Conservation (phyloP, 129 eudicot species). For the Escallonia herrerae region DNA sequence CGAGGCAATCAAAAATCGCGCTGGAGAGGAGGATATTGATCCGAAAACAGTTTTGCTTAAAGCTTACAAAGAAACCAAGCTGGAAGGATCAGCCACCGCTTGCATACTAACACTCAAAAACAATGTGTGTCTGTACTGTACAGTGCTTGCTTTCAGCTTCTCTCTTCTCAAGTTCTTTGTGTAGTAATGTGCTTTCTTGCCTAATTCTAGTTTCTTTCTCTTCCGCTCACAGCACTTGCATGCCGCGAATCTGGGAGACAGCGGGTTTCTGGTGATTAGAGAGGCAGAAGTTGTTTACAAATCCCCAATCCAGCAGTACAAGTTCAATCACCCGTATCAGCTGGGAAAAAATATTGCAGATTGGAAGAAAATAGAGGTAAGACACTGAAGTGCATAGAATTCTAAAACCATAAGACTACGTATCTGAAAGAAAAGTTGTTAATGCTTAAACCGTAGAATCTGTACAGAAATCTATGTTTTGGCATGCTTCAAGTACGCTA, state of each 20-base stretch:
- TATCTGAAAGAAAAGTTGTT: no score
- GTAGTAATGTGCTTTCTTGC: not conserved
- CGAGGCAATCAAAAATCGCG: not conserved
- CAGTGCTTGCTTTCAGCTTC: not conserved
- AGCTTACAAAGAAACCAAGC: not conserved
- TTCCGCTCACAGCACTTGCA: not conserved
- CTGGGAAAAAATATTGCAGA: constrained; percentile 7
- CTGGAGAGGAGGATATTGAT: constrained; percentile 1
- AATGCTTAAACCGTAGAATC: no score
- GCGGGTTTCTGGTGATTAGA: constrained; percentile 26
- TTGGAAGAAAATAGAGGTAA: no score
- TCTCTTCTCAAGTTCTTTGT: not conserved
- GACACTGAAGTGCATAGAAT: no score
- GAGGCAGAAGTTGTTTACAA: constrained; percentile 3
- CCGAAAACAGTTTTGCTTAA: constrained; percentile 3
- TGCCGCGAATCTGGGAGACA: constrained; percentile 30
- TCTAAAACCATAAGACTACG: no score
- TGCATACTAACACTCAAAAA: constrained; percentile 8
- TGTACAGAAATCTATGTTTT: no score
- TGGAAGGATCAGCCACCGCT: constrained; percentile 18
- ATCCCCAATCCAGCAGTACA: constrained; percentile 11
- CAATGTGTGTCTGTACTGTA: not conserved
- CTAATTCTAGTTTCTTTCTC: not conserved
- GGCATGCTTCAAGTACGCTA: no score
- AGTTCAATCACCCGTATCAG: constrained; percentile 27